phyloP scores from a whole-genome alignment of 768 basidiomycete species.

The Phylloporus sp. region DNA sequence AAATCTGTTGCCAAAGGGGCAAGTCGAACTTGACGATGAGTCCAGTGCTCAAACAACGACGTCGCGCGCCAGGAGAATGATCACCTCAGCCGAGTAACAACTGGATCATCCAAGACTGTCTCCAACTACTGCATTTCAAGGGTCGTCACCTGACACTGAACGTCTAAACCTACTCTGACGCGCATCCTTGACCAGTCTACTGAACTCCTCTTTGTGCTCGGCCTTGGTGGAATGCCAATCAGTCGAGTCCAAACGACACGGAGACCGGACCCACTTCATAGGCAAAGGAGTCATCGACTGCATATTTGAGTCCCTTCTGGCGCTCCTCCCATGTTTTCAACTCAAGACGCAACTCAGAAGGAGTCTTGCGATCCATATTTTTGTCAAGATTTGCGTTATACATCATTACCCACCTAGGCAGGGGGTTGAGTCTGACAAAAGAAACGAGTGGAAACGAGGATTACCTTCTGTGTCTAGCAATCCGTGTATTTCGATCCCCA shows the following conservation, averaged over 20 bases:
- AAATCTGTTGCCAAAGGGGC: not conserved
- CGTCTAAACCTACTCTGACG: slow-evolving; percentile 31
- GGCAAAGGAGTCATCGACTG: slow-evolving; percentile 35
- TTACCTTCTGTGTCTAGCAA: slow-evolving; percentile 58
- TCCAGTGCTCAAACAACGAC: not conserved
- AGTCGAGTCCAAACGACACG: not conserved
- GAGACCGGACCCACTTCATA: slow-evolving; percentile 35
- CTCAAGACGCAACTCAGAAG: slow-evolving; percentile 45
- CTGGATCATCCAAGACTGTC: slow-evolving; percentile 32
- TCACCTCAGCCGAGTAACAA: not conserved
- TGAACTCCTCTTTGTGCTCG: slow-evolving; percentile 32
- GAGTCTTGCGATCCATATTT: slow-evolving; percentile 41
- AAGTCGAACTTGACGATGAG: not conserved
- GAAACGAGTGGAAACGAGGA: not conserved
- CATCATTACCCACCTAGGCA: slow-evolving; percentile 58
- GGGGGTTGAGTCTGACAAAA: not conserved
- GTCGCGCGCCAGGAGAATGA: not conserved
- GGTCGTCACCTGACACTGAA: not conserved
- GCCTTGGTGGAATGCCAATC: slow-evolving; percentile 3
- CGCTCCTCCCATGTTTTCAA: slow-evolving; percentile 56
- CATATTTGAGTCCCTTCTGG: slow-evolving; percentile 32
- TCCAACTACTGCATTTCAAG: slow-evolving; percentile 27
- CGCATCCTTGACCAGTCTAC: slow-evolving; percentile 32
- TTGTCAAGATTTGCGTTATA: slow-evolving; percentile 71
- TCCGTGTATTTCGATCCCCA: slow-evolving; percentile 49